These are phyloP conservation scores for Alternaria gaisen DNA, from an alignment of 2,329 filamentous ascomycete genomes.

Conservation along the genomic window DNA sequence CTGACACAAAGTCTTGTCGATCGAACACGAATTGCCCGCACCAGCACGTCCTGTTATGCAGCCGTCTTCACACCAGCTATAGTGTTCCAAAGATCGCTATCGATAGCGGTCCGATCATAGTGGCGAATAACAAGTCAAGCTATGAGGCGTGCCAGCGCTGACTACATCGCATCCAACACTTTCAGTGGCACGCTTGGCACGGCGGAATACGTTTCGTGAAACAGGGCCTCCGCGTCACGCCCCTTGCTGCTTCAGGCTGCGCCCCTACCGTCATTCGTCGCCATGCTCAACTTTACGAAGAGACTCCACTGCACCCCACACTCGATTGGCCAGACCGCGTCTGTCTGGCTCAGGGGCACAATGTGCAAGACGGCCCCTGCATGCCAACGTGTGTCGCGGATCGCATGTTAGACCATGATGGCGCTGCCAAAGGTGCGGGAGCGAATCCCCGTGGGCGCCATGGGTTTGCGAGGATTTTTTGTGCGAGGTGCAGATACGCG, in stretches of 20 bases:
- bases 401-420: slow-evolving; percentile 22
- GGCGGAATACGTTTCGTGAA: slow-evolving; percentile 37
- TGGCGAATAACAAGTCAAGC: not conserved
- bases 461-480: slow-evolving; percentile 29
- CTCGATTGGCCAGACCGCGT: slow-evolving; percentile 35
- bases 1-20: slow-evolving; percentile 27
- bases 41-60: slow-evolving; percentile 8
- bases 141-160: slow-evolving; percentile 6
- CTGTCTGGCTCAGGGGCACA: slow-evolving; percentile 36
- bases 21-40: slow-evolving; percentile 14
- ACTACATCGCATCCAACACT: slow-evolving; percentile 11
- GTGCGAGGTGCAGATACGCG: slow-evolving; percentile 22
- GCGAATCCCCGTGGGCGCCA: slow-evolving; percentile 27
- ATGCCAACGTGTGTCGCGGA: slow-evolving; percentile 22
- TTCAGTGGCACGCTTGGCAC: slow-evolving; percentile 24
- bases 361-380: slow-evolving; percentile 28
- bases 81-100: not conserved
- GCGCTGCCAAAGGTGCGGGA: slow-evolving; percentile 17
- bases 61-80: not conserved
- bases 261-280: slow-evolving; percentile 29
- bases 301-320: slow-evolving; percentile 23
- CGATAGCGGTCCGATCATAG: slow-evolving; percentile 3
- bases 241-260: slow-evolving; percentile 32
- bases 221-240: slow-evolving; percentile 23
- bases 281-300: slow-evolving; percentile 8